phyloP scores from a whole-genome alignment of 2,329 filamentous ascomycete genomes.

The Neonectria punicea region DNA sequence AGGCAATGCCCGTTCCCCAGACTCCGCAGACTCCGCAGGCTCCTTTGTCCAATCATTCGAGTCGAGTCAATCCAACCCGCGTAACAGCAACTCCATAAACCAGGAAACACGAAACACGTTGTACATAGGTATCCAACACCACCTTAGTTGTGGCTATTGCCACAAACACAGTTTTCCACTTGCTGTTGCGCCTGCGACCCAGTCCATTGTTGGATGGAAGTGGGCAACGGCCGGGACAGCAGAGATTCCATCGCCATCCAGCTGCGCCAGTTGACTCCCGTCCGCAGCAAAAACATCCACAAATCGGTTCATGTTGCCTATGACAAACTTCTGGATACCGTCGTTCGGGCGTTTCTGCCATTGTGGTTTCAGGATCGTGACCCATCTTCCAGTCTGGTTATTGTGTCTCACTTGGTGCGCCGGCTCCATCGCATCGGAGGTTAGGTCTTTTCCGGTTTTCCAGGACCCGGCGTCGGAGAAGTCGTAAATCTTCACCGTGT shows the following conservation, averaged over 20 bases:
- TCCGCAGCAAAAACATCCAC: slow-evolving; percentile 88
- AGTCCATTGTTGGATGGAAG: slow-evolving; percentile 87
- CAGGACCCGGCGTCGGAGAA: slow-evolving; percentile 72
- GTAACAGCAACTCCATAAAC: slow-evolving; percentile 5
- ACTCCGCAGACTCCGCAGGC: neutral
- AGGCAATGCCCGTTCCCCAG: neutral
- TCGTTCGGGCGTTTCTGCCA: slow-evolving; percentile 87
- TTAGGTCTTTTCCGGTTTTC: slow-evolving; percentile 67
- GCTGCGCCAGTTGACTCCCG: slow-evolving; percentile 88
- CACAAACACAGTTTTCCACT: slow-evolving; percentile 94
- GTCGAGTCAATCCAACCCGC: neutral
- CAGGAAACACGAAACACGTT: neutral
- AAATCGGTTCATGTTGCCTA: slow-evolving; percentile 98
- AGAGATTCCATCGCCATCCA: slow-evolving; percentile 89
- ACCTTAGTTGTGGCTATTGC: slow-evolving; percentile 63
- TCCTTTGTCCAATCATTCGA: neutral
- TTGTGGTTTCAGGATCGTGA: slow-evolving; percentile 83
- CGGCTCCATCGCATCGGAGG: slow-evolving; percentile 74
- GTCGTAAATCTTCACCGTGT: slow-evolving; percentile 92
- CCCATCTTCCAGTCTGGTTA: slow-evolving; percentile 95
- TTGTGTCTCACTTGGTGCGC: slow-evolving; percentile 81
- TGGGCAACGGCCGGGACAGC: slow-evolving; percentile 93
- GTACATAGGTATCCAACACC: neutral
- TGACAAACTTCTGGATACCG: slow-evolving; percentile 85
- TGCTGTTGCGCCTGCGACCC: slow-evolving; percentile 91